phyloP scores from a whole-genome alignment of 1,284 basidiomycete genomes.

The Trichosporon coremiiforme region DNA sequence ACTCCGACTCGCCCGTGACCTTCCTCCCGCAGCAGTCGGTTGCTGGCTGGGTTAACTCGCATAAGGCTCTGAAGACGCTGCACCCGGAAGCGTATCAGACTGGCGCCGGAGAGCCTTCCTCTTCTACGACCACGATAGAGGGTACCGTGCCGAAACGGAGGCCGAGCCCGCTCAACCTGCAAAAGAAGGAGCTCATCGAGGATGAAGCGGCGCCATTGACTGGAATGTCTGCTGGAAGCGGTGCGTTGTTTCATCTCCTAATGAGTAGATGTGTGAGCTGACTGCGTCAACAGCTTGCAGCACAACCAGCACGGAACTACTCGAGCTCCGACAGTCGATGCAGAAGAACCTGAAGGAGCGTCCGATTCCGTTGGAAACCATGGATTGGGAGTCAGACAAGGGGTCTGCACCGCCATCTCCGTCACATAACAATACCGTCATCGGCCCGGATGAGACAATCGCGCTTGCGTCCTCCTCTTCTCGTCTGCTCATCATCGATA shows the following conservation, averaged over 20 bases:
- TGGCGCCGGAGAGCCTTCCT: not conserved
- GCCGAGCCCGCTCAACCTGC: slow-evolving; percentile 6
- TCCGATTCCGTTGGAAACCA: slow-evolving; percentile 1
- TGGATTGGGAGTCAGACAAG: slow-evolving; percentile 18
- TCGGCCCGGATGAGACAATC: slow-evolving; percentile 12
- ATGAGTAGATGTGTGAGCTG: slow-evolving; percentile 16
- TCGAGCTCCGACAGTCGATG: slow-evolving; percentile 3
- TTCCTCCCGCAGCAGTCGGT: slow-evolving; percentile 5
- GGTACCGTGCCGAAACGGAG: not conserved
- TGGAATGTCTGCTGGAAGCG: slow-evolving; percentile 15
- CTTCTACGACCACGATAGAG: not conserved
- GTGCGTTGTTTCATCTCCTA: not conserved
- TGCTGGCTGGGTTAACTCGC: slow-evolving; percentile 5
- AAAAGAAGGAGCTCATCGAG: slow-evolving; percentile 5
- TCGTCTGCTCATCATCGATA: slow-evolving; percentile 68
- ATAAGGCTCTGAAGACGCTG: too few relatives aligned
- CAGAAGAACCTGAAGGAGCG: slow-evolving; percentile 6
- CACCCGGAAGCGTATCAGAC: not conserved
- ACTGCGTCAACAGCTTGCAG: slow-evolving; percentile 1
- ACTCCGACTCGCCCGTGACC: slow-evolving; percentile 14
- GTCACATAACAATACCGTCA: not conserved
- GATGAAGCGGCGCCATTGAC: slow-evolving; percentile 11
- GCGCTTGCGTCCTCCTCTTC: slow-evolving; percentile 17
- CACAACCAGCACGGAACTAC: not conserved
- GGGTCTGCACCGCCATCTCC: slow-evolving; percentile 14